phyloP scores from a whole-genome alignment of 1,284 basidiomycete species.

The Mycena sp. region DNA sequence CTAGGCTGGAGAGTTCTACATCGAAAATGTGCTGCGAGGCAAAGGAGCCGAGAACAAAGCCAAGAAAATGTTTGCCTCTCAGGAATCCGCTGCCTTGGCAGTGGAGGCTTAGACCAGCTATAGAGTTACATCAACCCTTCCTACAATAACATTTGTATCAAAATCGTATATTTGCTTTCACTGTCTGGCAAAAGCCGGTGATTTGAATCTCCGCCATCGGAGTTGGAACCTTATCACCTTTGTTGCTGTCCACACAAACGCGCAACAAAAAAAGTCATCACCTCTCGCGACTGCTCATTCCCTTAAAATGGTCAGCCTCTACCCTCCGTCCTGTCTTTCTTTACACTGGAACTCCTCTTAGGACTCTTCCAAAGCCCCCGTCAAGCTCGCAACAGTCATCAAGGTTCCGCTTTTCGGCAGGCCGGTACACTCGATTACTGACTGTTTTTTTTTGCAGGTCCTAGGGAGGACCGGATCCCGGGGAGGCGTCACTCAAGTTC shows the following conservation, averaged over 20 bases:
- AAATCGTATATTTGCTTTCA: too few relatives aligned
- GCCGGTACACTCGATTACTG: neutral
- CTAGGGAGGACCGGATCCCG: conserved; percentile 99
- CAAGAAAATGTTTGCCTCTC: conserved; percentile 22
- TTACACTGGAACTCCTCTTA: neutral
- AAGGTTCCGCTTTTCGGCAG: conserved; percentile 70
- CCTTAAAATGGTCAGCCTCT: conserved; percentile 45
- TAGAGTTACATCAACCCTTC: neutral
- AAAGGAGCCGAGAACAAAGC: conserved; percentile 59
- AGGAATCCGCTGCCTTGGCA: conserved; percentile 1
- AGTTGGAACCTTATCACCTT: too few relatives aligned
- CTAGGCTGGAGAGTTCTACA: conserved; percentile 92
- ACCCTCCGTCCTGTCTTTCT: neutral
- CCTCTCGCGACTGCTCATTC: conserved; percentile 16
- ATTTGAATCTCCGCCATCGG: conserved; percentile 2
- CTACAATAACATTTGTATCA: too few relatives aligned
- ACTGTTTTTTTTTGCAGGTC: conserved; percentile 63
- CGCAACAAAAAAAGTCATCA: conserved; percentile 27
- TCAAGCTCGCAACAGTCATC: conserved; percentile 96
- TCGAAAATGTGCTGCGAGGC: conserved; percentile 86
- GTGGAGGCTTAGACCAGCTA: conserved; percentile 10
- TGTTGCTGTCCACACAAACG: too few relatives aligned
- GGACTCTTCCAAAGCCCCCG: conserved; percentile 83
- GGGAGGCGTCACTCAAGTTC: conserved; percentile 99
- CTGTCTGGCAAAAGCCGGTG: conserved; percentile 12